A percentile compares a stretch with the other conserved stretches of the same genome.
phyloP scores from a whole-genome alignment of 1,284 basidiomycete species.

The Puccinia sorghi region DNA sequence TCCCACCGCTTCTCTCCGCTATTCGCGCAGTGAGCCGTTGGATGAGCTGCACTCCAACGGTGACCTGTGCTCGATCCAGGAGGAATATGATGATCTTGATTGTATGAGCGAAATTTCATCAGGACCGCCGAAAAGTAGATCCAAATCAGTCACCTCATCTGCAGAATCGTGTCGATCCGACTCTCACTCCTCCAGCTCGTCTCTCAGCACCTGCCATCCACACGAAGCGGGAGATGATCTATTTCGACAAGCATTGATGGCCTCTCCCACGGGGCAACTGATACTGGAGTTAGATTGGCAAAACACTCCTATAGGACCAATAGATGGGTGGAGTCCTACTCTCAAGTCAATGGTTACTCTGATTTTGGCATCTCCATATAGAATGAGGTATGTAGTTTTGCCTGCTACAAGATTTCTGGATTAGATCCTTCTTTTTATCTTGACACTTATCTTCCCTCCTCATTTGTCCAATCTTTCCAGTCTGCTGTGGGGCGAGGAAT shows the following conservation, averaged over 20 bases:
- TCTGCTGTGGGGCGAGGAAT: slow-evolving; percentile 44
- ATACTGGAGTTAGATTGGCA: slow-evolving; percentile 30
- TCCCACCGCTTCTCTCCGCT: background rate
- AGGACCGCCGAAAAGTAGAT: background rate
- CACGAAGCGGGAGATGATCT: background rate
- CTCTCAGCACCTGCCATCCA: background rate
- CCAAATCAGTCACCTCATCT: slow-evolving; percentile 20
- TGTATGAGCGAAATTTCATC: background rate
- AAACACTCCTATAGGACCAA: slow-evolving; percentile 37
- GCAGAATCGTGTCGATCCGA: background rate
- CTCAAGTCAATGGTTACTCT: slow-evolving; percentile 41
- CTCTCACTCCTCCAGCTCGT: background rate
- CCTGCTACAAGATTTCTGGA: background rate
- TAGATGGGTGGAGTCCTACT: slow-evolving; percentile 38
- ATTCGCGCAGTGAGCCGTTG: background rate
- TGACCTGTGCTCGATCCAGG: slow-evolving; percentile 6
- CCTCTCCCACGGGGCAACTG: slow-evolving; percentile 5
- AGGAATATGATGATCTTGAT: slow-evolving; percentile 16
- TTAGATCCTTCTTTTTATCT: background rate
- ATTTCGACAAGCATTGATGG: slow-evolving; percentile 36
- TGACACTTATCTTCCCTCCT: background rate
- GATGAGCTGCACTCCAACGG: background rate
- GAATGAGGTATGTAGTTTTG: slow-evolving; percentile 34
- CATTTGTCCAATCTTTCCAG: slow-evolving; percentile 5
- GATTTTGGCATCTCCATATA: slow-evolving; percentile 37